A percentile compares a stretch with the other conserved stretches of the same genome.
These are phyloP conservation scores for Psidium guajava DNA, from an alignment of 345 rosid genomes.

Conservation along the genomic window DNA sequence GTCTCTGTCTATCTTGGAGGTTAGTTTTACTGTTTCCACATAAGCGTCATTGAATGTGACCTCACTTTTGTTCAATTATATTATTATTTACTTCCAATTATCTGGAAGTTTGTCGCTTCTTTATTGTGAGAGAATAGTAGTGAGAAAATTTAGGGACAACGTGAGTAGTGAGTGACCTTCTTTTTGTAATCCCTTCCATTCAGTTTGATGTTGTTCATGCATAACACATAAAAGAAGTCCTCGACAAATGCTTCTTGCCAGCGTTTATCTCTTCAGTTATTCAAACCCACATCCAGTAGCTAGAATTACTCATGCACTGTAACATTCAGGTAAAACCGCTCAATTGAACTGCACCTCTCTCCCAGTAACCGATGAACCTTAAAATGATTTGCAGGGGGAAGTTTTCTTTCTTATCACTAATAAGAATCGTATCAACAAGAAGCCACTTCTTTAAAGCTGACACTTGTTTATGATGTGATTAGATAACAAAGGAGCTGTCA, in stretches of 20 bases:
- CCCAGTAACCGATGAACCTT: not conserved
- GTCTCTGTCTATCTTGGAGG: constrained; percentile 68
- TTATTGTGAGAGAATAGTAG: not conserved
- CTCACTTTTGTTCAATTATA: not conserved
- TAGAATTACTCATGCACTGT: not conserved
- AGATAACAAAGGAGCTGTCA: constrained; percentile 76
- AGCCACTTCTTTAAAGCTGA: not conserved
- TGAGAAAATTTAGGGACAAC: not conserved
- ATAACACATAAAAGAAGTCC: not conserved
- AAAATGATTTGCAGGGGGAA: not conserved
- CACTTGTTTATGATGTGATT: not conserved
- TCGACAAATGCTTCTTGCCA: not conserved
- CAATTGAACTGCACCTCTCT: not conserved
- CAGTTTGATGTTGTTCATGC: not conserved
- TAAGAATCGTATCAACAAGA: not conserved
- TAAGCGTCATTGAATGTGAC: not conserved
- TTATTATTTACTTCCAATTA: not conserved
- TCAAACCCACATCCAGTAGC: not conserved
- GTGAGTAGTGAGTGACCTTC: not conserved
- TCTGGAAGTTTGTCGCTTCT: not conserved
- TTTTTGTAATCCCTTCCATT: not conserved
- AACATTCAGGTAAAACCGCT: not conserved
- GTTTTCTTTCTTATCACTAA: not conserved
- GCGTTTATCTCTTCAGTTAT: not conserved
- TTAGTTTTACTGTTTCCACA: constrained; percentile 7